Base-by-base conservation (phyloP, 2,329 filamentous ascomycete species). In the Colletotrichum sojae region DNA sequence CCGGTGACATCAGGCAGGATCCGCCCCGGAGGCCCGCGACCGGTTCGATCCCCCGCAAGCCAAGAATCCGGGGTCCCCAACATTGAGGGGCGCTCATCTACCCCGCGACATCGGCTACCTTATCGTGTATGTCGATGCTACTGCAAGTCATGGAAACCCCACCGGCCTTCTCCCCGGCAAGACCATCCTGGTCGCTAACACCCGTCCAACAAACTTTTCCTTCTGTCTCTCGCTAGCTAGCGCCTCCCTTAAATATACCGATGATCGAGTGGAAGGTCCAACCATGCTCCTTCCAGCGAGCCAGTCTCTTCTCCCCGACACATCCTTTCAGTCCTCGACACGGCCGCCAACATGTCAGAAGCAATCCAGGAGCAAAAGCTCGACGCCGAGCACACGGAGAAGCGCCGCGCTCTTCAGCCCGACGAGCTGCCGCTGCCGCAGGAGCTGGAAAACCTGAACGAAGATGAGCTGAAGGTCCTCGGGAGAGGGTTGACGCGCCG, bases 1-100 rank as follows among this genome's bases (percentile, higher is more conserved):
- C 6, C 25, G 16, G 22, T 31, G 25, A 31, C 8, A 36, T 36
- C 31, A 12, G 10, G 8, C 56, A 12, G 43, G 20, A 15, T 3
- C 39, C 4, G 9, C 25, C 8, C 48, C 16, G 12, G 22, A 48
- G 39, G 40, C 16, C 16, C 15, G 31, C 15, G 31, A 52, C 45
- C 53, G 39, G 43, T 31, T 46, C 46, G 31, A 36, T 45, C 60
- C 63, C 63, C 63, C 55, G 55, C 63, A 65, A 53, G 39, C 55
- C 63, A 65, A 54, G 55, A 54, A 59, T 65, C 63, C 40, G 54
- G 63, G 63, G 63, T 15, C 63, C 48, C 55, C 63, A 53, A 56
- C 22, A 39, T 59, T n/a, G 48, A 39, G 55, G 22, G 31, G 31
- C 31, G 10, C 10, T 36, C 31, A 25, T 9, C 39, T 49, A 12